phyloP scores from a whole-genome alignment of 2,329 filamentous ascomycete genomes.

The Rhytidhysteron rufulum region DNA sequence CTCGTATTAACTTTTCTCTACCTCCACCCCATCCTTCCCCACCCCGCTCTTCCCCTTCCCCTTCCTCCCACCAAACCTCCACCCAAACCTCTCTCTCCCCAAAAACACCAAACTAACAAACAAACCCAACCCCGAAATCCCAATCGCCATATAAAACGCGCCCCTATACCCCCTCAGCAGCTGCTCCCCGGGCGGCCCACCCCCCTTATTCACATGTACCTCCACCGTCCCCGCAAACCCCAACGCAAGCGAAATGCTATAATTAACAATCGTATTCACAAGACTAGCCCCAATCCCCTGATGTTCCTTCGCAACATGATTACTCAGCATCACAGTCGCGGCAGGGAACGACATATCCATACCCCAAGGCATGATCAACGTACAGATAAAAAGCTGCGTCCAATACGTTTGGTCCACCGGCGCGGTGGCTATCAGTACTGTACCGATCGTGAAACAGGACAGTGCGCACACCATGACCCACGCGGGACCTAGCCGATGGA shows the following conservation, averaged over 20 bases:
- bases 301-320: conserved; percentile 35
- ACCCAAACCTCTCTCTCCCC: conserved; percentile 14
- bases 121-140: conserved; percentile 27
- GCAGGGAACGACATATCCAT: conserved; percentile 44
- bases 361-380: conserved; percentile 32
- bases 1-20: too few species aligned
- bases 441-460: conserved; percentile 29
- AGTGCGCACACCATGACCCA: conserved; percentile 30
- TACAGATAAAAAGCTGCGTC: conserved; percentile 34
- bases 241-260: conserved; percentile 40
- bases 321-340: conserved; percentile 38
- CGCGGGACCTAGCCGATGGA: conserved; percentile 22
- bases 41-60: too few species aligned
- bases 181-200: conserved; percentile 19
- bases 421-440: conserved; percentile 37
- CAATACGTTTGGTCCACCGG: conserved; percentile 42
- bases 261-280: conserved; percentile 41
- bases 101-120: conserved; percentile 21
- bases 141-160: conserved; percentile 37
- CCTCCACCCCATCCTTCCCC: too few species aligned
- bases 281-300: conserved; percentile 40
- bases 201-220: conserved; percentile 34
- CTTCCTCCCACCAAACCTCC: conserved; percentile 3
- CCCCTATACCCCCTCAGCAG: conserved; percentile 37
- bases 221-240: conserved; percentile 44